Conservation (phyloP, 441 rosid genomes). For the Populus hybrid region DNA sequence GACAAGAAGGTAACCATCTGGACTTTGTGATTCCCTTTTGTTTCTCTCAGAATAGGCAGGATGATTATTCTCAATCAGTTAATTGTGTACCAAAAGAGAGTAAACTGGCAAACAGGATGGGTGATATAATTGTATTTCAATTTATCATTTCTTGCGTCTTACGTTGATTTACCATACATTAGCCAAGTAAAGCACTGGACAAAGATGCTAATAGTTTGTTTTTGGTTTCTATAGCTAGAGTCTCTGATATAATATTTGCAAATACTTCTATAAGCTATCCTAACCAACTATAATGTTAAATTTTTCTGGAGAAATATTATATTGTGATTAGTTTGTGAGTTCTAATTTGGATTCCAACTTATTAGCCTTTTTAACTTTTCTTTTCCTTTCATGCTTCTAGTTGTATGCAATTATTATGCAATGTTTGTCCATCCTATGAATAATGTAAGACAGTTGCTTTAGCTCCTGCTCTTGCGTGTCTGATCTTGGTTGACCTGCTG, state of each 20-base stretch:
- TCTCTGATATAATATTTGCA: background rate
- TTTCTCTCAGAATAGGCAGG: background rate
- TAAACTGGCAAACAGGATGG: background rate
- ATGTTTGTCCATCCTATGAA: background rate
- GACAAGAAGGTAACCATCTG: conserved; percentile 57
- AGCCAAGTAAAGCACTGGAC: background rate
- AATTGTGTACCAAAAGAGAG: too few species aligned
- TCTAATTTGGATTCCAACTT: background rate
- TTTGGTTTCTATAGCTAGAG: background rate
- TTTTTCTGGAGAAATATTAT: background rate
- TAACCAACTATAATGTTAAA: background rate
- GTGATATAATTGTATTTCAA: background rate
- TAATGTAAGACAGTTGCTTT: background rate
- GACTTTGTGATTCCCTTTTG: background rate
- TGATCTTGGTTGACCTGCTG: conserved; percentile 1
- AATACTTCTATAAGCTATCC: background rate
- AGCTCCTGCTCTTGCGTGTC: background rate
- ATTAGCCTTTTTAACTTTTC: background rate
- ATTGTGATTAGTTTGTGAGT: background rate
- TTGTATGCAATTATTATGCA: background rate
- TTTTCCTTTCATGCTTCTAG: background rate
- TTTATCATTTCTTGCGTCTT: background rate
- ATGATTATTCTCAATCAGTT: background rate
- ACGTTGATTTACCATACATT: background rate
- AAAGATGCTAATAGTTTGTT: background rate